phyloP scores from a whole-genome alignment of 805 yeast species.

The Geotrichum ghanense region DNA sequence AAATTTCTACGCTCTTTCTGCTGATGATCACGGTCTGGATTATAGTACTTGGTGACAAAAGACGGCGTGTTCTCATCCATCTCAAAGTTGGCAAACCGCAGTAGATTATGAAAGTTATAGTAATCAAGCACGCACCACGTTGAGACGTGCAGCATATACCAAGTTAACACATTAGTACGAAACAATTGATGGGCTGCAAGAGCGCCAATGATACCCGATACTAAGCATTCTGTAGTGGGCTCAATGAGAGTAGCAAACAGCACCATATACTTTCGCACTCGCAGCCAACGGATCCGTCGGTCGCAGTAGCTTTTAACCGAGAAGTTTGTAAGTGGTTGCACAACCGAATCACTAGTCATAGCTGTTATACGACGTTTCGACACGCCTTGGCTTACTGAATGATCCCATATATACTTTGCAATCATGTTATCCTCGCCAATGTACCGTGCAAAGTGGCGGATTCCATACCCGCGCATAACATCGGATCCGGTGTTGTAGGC shows the following conservation, averaged over 20 bases:
- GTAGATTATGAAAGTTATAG: slow-evolving; percentile 40
- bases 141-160: slow-evolving; percentile 38
- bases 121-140: slow-evolving; percentile 60
- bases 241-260: slow-evolving; percentile 72
- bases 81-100: slow-evolving; percentile 20
- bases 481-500: slow-evolving; percentile 7
- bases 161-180: slow-evolving; percentile 16
- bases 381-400: slow-evolving; percentile 27
- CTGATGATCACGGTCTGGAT: slow-evolving; percentile 12
- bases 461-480: slow-evolving; percentile 28
- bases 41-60: slow-evolving; percentile 18
- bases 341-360: slow-evolving; percentile 64
- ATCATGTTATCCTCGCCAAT: slow-evolving; percentile 93
- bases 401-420: slow-evolving; percentile 65
- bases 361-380: slow-evolving; percentile 48
- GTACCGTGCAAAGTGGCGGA: slow-evolving; percentile 62
- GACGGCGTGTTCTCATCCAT: slow-evolving; percentile 16
- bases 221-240: slow-evolving; percentile 71
- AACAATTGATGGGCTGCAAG: slow-evolving; percentile 42
- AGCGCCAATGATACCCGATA: slow-evolving; percentile 58
- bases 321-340: slow-evolving; percentile 53
- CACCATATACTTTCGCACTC: slow-evolving; percentile 84
- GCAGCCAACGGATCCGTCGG: slow-evolving; percentile 72
- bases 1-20: slow-evolving; percentile 10
- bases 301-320: slow-evolving; percentile 42